These are phyloP conservation scores for Lyophyllum atratum DNA, from an alignment of 768 basidiomycete genomes.

Conservation along the genomic window DNA sequence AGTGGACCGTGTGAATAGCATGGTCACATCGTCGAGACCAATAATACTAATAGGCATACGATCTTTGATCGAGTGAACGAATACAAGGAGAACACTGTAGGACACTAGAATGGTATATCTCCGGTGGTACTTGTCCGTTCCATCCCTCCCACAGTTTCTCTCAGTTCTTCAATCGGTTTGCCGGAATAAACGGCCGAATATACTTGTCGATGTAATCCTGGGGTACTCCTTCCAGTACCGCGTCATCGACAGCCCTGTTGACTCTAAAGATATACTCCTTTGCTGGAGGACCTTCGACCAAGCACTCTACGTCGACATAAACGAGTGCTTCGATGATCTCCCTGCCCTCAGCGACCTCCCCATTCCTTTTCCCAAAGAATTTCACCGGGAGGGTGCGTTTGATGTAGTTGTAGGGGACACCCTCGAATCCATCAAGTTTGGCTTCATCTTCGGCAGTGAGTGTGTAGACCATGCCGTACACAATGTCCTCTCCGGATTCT, in stretches of 20 bases:
- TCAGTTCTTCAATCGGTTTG: constrained; percentile 1
- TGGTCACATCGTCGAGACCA: background rate
- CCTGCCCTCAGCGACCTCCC: constrained; percentile 1
- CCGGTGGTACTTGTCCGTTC: background rate
- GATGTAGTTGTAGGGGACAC: constrained; percentile 35
- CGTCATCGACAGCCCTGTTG: constrained; percentile 47
- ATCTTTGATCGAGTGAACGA: background rate
- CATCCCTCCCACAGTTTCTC: background rate
- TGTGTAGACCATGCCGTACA: constrained; percentile 31
- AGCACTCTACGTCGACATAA: constrained; percentile 41
- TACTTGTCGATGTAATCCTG: constrained; percentile 44
- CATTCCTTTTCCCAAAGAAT: constrained; percentile 11
- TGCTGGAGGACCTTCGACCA: constrained; percentile 31
- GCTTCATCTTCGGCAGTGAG: constrained; percentile 41
- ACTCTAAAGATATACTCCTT: constrained; percentile 48
- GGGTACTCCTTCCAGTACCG: constrained; percentile 38
- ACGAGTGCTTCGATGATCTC: constrained; percentile 31
- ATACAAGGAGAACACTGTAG: background rate
- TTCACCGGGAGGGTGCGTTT: constrained; percentile 35
- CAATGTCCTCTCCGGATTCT: constrained; percentile 37
- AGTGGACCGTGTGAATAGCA: constrained; percentile 10
- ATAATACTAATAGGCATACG: background rate
- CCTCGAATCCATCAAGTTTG: constrained; percentile 45
- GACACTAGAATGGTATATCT: background rate
- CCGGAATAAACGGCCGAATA: constrained; percentile 43